A percentile compares a stretch with the other conserved stretches of the same genome.
Evolutionary conservation across 495 filamentous ascomycete genomes (phyloP).

Genomic region (Tuber aestivum): DNA sequence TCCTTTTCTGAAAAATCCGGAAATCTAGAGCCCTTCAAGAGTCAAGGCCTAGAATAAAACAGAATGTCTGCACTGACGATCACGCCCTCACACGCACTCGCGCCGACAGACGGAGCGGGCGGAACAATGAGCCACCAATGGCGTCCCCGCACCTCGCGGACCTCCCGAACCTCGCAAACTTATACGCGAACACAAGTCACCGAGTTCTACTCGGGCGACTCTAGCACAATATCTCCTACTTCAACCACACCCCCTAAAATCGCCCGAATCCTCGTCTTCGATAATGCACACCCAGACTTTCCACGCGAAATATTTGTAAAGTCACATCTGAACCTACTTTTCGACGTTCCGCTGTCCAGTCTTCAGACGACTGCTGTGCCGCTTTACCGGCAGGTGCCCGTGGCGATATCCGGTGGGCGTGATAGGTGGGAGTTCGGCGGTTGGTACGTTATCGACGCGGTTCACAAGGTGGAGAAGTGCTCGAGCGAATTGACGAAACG

Average conservation of each 20-base stretch:
- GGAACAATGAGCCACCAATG: constrained; percentile 8
- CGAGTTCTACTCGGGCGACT: constrained; percentile 30
- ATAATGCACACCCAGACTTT: constrained; percentile 26
- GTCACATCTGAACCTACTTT: constrained; percentile 31
- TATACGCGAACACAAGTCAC: constrained; percentile 35
- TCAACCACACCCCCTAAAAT: constrained; percentile 24
- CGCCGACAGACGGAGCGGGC: not conserved
- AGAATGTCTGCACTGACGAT: not conserved
- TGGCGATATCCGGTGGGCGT: constrained; percentile 19
- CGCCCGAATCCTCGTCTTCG: constrained; percentile 33
- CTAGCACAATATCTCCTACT: constrained; percentile 26
- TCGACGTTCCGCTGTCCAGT: constrained; percentile 21
- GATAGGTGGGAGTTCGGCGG: constrained; percentile 29
- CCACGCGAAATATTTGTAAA: constrained; percentile 36
- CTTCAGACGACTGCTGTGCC: constrained; percentile 28
- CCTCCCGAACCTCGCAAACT: constrained; percentile 20
- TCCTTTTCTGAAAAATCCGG: not conserved
- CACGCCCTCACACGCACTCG: not conserved
- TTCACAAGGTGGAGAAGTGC: constrained; percentile 24
- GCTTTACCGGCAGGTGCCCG: constrained; percentile 27
- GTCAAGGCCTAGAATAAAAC: not conserved
- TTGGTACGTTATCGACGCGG: constrained; percentile 29
- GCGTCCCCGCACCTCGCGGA: constrained; percentile 21
- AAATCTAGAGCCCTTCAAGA: not conserved
- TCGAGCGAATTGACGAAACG: constrained; percentile 18